Evolutionary conservation across 2,329 filamentous ascomycete genomes (phyloP), one percentile per base, ranked within the genome.

Genomic region (Geosmithia flava): DNA sequence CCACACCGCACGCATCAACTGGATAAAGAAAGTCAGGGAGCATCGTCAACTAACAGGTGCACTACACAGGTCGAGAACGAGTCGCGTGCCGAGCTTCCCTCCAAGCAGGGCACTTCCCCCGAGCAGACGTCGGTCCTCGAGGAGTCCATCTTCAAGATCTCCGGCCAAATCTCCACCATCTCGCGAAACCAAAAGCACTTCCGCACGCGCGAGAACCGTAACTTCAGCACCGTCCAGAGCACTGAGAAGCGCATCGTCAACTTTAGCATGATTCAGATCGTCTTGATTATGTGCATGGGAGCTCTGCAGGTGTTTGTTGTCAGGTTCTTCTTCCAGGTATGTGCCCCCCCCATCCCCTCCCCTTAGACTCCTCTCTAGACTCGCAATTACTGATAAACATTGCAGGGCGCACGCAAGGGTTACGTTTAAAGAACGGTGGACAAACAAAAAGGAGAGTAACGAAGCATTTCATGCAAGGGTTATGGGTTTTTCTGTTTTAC

Each of bases 181-280:
- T 89, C 87, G 42, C 81, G 93, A 60, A 96, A 95, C 72, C 93
- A 98, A 63, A 98, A 98, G 67, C 98, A 98, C 74, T 98, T 98
- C 81, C 86, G 94, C 53, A 98, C 93, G 2, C 83, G 93, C 55
- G 93, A 98, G 75, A 98, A 98, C 76, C 80, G 93, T 53, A 98
- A 98, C 71, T 97, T 98, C 70, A 94, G 87, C 71, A 98, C 93
- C 10, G 93, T 98, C 58, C 79, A 87, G 65, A 96, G 90, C 70
- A 98, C 93, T 41, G 93, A 98, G 74, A 81, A 80, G 64, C 78
- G 93, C 53, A 98, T 98, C 60, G 89, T 96, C 72, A 97, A 96
- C 70, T 95, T 98, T 67, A 95, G 87, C 64, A 74, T 98, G 62
- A 85, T 97, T 58, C 93, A 98, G 73, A 85, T 87, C 55, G 76